Evolutionary conservation across 768 basidiomycete genomes (phyloP).

Genomic region (Russula sp.): DNA sequence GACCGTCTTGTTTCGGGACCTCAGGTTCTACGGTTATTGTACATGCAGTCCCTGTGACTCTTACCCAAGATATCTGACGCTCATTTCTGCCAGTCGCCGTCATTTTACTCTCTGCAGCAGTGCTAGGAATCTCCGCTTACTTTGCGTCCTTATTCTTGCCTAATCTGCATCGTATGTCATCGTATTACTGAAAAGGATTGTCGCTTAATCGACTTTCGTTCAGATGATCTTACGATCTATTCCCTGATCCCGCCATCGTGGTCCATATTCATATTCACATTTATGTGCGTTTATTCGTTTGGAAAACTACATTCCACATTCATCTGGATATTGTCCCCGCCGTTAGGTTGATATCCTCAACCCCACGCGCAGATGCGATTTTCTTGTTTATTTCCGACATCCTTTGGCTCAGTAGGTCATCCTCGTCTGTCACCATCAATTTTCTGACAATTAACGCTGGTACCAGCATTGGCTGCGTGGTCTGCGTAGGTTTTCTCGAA

Average conservation of each 20-base stretch:
- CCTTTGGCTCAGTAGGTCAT: conserved; percentile 21
- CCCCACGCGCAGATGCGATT: conserved; percentile 17
- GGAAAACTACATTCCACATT: no score
- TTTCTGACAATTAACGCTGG: neutral
- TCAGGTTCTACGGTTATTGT: conserved; percentile 14
- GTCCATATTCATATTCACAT: conserved; percentile 19
- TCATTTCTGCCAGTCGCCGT: conserved; percentile 3
- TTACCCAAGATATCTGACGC: neutral
- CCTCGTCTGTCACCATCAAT: neutral
- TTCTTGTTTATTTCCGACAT: conserved; percentile 16
- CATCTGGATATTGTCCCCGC: neutral
- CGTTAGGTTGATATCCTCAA: conserved; percentile 12
- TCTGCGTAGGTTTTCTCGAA: conserved; percentile 8
- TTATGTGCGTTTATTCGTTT: conserved; percentile 13
- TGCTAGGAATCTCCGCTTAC: conserved; percentile 1
- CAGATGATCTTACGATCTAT: conserved; percentile 21
- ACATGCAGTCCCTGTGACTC: neutral
- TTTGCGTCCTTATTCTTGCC: conserved; percentile 17
- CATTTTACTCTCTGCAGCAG: neutral
- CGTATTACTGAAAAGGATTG: neutral
- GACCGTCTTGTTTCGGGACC: conserved; percentile 16
- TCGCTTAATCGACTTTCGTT: neutral
- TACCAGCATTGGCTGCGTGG: conserved; percentile 20
- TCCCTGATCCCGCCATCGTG: conserved; percentile 18
- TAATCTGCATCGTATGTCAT: conserved; percentile 13